Evolutionary conservation across 2,329 filamentous ascomycete genomes (phyloP), one percentile per base, ranked within the genome.

Genomic region (Paecilomyces fulvus): DNA sequence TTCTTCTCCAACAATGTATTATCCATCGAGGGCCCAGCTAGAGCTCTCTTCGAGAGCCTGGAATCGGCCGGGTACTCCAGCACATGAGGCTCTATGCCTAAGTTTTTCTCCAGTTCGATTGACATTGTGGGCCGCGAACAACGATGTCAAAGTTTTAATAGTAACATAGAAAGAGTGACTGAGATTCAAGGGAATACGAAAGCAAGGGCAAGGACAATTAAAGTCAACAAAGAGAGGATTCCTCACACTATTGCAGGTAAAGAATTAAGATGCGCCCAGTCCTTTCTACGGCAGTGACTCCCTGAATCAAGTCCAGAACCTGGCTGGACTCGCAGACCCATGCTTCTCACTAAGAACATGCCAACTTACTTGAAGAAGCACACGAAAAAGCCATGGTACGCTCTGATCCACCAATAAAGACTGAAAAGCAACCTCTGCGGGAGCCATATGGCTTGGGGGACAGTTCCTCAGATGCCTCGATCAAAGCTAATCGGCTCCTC

Each of bases 1-100:
- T 62, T 63, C 49, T 60, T 62, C 54, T 66, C 65, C 51, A 63
- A 49, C 8, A 30, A 57, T 31, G 20, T 54, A 48, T 58, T 54
- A 48, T 58, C 51, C 37, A 56, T 58, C 3, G 54, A 28, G 23
- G 12, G 14, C 21, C 48, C 20, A 23, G 48, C 20, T 17, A 49
- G 12, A 28, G 11, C n/a, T 9, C 20, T 23, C 25, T 49, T 21
- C 12, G 48, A 49, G 48, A 28, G 30, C 17, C 20, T 8, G 3
- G 28, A 14, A 17, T 11, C 28, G 11, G 8, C 33, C 23, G 56
- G 50, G 11, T 53, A 56, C 14, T 58, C 58, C 37, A 57, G 23
- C 20, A 56, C 56, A 46, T 49, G 49, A 48, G 58, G 33, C 33
- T 57, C 55, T n/a, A 57, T 54, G 30, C 37, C 55, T 8, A 49